These are phyloP conservation scores for Nakazawaea molendinolei DNA, from an alignment of 805 yeast species.

Conservation along the genomic window DNA sequence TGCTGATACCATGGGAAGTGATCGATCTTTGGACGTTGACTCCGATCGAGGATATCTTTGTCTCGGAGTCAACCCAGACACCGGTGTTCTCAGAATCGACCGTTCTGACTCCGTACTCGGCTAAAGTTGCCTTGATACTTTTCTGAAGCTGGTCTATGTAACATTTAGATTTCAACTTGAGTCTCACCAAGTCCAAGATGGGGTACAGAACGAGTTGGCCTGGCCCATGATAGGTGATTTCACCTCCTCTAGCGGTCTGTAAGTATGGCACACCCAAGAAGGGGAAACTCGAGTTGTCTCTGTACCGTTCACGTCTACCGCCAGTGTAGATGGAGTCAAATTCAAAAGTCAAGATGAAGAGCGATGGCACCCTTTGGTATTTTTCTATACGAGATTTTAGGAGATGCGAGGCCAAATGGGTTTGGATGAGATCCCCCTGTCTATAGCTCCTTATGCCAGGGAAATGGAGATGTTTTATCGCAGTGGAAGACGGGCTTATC, in stretches of 20 bases:
- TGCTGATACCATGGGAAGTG: conserved; percentile 84
- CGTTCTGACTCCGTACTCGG: conserved; percentile 31
- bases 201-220: conserved; percentile 90
- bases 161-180: conserved; percentile 46
- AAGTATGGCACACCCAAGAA: conserved; percentile 44
- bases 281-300: conserved; percentile 2
- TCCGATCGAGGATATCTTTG: conserved; percentile 85
- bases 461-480: conserved; percentile 10
- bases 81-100: conserved; percentile 71
- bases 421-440: conserved; percentile 6
- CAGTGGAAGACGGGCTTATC: no score
- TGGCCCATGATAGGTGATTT: conserved; percentile 93
- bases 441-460: conserved; percentile 1
- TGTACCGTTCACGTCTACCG: conserved; percentile 67
- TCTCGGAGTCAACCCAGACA: conserved; percentile 61
- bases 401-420: background rate
- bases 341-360: conserved; percentile 62
- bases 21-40: conserved; percentile 77
- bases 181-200: conserved; percentile 61
- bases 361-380: conserved; percentile 1
- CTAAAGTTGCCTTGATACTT: conserved; percentile 23
- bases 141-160: conserved; percentile 41
- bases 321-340: conserved; percentile 86
- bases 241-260: conserved; percentile 91
- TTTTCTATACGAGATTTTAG: background rate